These are phyloP conservation scores for Rhodotorula sp. DNA, from an alignment of 1,284 basidiomycete genomes.

Conservation along the genomic window DNA sequence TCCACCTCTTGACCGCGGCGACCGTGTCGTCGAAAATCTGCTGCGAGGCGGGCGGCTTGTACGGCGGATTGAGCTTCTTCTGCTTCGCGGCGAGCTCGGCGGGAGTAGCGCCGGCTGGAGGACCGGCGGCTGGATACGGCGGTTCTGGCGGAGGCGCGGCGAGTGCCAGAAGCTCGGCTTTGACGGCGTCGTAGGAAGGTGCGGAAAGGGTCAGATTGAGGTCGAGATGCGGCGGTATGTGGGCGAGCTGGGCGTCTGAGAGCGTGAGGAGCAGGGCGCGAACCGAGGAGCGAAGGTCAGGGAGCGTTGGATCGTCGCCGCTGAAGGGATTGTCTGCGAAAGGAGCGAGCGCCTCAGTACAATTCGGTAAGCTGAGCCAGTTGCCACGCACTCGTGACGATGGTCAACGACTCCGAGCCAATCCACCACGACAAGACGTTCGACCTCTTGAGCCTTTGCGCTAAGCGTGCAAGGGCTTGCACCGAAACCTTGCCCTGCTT, in stretches of 20 bases:
- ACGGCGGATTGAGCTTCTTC: not conserved
- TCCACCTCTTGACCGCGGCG: slow-evolving; percentile 7
- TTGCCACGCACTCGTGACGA: slow-evolving; percentile 1
- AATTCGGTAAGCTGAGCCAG: too few species aligned
- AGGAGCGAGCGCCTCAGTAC: too few species aligned
- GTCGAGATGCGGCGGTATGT: slow-evolving; percentile 5
- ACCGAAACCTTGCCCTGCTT: not conserved
- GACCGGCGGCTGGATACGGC: not conserved
- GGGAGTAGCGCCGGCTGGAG: not conserved
- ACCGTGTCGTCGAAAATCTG: slow-evolving; percentile 5
- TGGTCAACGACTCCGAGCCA: not conserved
- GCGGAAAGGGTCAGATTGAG: slow-evolving; percentile 3
- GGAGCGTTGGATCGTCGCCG: not conserved
- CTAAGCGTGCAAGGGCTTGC: slow-evolving; percentile 14
- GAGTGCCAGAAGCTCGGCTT: slow-evolving; percentile 8
- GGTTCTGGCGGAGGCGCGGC: not conserved
- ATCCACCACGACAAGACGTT: not conserved
- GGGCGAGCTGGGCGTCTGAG: slow-evolving; percentile 20
- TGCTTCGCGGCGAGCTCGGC: not conserved
- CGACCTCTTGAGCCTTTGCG: not conserved
- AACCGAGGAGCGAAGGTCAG: not conserved
- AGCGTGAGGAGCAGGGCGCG: slow-evolving; percentile 18
- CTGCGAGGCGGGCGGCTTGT: not conserved
- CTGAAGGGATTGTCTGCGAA: not conserved
- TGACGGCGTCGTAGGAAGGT: not conserved